A percentile compares a stretch with the other conserved stretches of the same genome.
Evolutionary conservation across 2,329 filamentous ascomycete species (phyloP).

Genomic region (Epichloe gansuensis): DNA sequence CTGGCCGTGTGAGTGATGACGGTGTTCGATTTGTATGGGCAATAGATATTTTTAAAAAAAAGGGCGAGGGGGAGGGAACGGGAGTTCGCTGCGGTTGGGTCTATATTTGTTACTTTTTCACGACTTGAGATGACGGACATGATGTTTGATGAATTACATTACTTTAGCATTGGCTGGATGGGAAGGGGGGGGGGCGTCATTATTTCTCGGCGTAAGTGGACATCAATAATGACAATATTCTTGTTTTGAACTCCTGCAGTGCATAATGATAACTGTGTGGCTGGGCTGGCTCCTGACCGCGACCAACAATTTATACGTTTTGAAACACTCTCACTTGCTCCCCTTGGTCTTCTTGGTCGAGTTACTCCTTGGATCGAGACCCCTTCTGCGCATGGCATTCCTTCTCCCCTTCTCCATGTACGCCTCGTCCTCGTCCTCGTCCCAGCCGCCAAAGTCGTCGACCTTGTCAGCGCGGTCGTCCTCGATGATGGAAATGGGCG

Average conservation of each 20-base stretch:
- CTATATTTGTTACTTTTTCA: not conserved
- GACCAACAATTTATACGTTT: no score
- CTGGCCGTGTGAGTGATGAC: constrained; percentile 8
- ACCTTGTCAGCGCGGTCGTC: constrained; percentile 29
- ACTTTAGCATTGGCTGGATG: constrained; percentile 1
- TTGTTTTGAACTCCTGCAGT: not conserved
- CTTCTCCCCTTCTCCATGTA: constrained; percentile 63
- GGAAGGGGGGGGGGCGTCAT: not conserved
- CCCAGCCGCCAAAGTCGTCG: constrained; percentile 57
- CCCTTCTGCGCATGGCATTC: constrained; percentile 60
- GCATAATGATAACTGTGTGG: not conserved
- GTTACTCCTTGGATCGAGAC: constrained; percentile 54
- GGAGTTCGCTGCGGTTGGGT: not conserved
- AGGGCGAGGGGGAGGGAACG: not conserved
- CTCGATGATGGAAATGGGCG: constrained; percentile 45
- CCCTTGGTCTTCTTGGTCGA: constrained; percentile 17
- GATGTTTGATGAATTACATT: constrained; percentile 5
- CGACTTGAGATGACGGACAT: constrained; percentile 7
- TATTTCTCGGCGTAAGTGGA: not conserved
- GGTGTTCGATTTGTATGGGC: not conserved
- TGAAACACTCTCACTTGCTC: not conserved
- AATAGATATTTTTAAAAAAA: not conserved
- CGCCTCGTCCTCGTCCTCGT: constrained; percentile 58
- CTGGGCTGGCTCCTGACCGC: not conserved
- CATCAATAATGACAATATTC: not conserved